Conservation (phyloP, 257 asterid genomes). For the Jaltomata sinuosa region DNA sequence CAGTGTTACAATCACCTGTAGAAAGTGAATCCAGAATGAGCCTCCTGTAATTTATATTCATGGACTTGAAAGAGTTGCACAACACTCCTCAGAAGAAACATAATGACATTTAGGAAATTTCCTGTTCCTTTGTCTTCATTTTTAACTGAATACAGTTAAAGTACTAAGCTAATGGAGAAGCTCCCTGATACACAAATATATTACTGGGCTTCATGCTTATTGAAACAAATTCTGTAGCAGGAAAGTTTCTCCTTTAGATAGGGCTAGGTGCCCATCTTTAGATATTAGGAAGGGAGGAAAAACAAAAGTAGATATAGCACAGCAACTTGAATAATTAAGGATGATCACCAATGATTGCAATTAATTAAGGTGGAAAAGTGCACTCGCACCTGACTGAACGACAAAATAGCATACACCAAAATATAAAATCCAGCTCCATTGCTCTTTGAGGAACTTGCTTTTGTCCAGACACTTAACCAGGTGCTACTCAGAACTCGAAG, state of each 20-base stretch:
- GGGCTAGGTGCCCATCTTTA: not conserved
- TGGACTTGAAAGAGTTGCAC: no score
- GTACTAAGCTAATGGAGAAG: not conserved
- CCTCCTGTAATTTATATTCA: not conserved
- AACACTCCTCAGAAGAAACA: not conserved
- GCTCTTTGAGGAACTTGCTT: slow-evolving; percentile 42
- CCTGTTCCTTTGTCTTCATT: not conserved
- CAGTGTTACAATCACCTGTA: slow-evolving; percentile 72
- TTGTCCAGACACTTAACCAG: slow-evolving; percentile 91
- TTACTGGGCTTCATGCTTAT: not conserved
- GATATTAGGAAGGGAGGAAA: not conserved
- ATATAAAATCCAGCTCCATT: slow-evolving; percentile 60
- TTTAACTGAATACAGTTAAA: not conserved
- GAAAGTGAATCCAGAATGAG: not conserved
- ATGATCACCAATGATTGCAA: not conserved
- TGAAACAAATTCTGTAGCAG: not conserved
- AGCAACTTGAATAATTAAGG: not conserved
- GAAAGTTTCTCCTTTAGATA: not conserved
- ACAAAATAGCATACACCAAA: slow-evolving; percentile 66
- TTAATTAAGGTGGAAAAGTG: not conserved
- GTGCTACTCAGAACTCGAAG: slow-evolving; percentile 86
- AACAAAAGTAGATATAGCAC: not conserved
- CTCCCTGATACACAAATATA: not conserved
- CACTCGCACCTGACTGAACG: slow-evolving; percentile 43
- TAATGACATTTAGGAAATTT: not conserved